Percentiles rank a stretch among this genome's conserved stretches.
These are phyloP conservation scores for Termitomyces heimii DNA, from an alignment of 768 basidiomycete genomes.

Conservation along the genomic window DNA sequence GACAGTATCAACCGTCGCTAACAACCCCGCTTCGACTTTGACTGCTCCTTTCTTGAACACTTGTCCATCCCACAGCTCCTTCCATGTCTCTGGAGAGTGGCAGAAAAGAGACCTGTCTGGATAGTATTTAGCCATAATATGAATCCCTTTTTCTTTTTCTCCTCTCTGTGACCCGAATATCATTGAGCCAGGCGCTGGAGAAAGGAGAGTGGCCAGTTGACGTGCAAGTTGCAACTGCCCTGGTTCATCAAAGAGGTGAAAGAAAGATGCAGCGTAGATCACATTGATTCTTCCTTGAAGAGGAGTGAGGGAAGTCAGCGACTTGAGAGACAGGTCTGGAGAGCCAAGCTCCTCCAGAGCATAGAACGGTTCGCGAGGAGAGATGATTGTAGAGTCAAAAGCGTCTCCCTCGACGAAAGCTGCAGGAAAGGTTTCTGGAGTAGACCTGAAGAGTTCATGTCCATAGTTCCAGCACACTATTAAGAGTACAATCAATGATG, in stretches of 20 bases:
- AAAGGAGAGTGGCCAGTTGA: constrained; percentile 34
- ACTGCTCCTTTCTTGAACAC: constrained; percentile 22
- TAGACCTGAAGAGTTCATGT: constrained; percentile 53
- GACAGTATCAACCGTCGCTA: neutral
- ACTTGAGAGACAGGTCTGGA: constrained; percentile 15
- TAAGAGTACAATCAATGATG: constrained; percentile 18
- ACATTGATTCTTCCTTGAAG: constrained; percentile 39
- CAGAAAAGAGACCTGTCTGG: constrained; percentile 22
- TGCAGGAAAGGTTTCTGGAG: constrained; percentile 44
- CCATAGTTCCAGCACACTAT: constrained; percentile 61
- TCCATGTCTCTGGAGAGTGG: constrained; percentile 26
- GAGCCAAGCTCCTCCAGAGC: constrained; percentile 8
- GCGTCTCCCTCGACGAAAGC: constrained; percentile 51
- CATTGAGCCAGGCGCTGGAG: constrained; percentile 34
- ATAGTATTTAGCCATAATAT: constrained; percentile 1
- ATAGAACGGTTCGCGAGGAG: constrained; percentile 20
- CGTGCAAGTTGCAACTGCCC: constrained; percentile 34
- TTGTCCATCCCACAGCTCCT: constrained; percentile 22
- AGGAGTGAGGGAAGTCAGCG: constrained; percentile 15
- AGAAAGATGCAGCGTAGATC: constrained; percentile 44
- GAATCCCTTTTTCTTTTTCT: constrained; percentile 20
- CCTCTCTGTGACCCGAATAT: constrained; percentile 36
- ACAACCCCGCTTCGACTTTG: constrained; percentile 5
- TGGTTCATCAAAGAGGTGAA: constrained; percentile 43
- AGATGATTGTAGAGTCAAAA: constrained; percentile 40